Evolutionary conservation across 306 rosid genomes (phyloP), one percentile per base, ranked within the genome.

Genomic region (Oemleria cerasiformis): DNA sequence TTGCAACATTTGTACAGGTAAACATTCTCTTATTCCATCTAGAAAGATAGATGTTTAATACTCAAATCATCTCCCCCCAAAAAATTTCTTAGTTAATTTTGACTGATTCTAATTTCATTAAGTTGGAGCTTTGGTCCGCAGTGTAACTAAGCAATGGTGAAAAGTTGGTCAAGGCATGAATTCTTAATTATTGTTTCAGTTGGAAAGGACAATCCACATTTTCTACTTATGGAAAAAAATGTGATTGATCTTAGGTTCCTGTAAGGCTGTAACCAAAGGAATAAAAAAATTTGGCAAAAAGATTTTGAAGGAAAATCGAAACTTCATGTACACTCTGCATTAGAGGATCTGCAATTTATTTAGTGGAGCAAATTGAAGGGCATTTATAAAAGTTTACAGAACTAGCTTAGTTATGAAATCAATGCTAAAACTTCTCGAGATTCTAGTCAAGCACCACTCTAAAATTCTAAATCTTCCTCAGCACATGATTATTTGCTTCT

Each of bases 1-100:
- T 83, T 61, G 75, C 91, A 66, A 90, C 98, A 30, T 61, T 92
- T 54, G 57, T 94, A 51, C 97, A 94, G 95, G 97, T 94, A 82
- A 53, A 20, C 50, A 44, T 73, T 59, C 56, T 55, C 63, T 63
- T 16, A 1, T 63, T 50, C 41, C 44, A 30, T 11, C 67, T 56
- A 21, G 30, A 54, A 13, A 48, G 53, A 71, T 53, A 48, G 53
- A 71, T 45, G 1, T 25, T 71, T 68, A 8, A 17, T 57, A 0
- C 50, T 71, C 20, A 14, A 60, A 50, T 58, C 58, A 53, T 71
- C 11, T 56, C 47, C 57, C 16, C 15, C 38, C 38, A 0, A 16
- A 2, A n/a, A 59, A 34, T n/a, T 34, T 47, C 20, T 48, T 15
- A 10, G 72, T 16, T 49, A 30, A 30, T 30, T 1, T 63, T 63